These are phyloP conservation scores for Termitomyces sp. DNA, from an alignment of 768 basidiomycete species.

Conservation along the genomic window DNA sequence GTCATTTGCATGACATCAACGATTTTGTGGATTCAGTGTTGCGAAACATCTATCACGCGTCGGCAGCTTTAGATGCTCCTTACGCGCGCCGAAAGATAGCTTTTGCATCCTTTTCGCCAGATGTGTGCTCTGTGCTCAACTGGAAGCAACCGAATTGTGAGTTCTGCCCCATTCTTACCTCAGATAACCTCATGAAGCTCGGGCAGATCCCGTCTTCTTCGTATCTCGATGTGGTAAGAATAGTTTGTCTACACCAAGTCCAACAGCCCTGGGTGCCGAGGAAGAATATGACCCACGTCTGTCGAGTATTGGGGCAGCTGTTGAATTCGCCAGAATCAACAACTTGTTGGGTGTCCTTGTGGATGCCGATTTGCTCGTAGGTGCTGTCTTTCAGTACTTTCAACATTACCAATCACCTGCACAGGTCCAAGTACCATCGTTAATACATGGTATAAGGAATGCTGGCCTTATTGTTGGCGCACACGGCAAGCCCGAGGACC, in stretches of 20 bases:
- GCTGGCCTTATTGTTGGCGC: constrained; percentile 85
- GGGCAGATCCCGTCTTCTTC: constrained; percentile 91
- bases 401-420: constrained; percentile 6
- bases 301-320: constrained; percentile 81
- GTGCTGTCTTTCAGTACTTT: constrained; percentile 21
- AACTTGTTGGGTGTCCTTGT: constrained; percentile 91
- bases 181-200: neutral
- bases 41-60: constrained; percentile 73
- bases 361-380: constrained; percentile 82
- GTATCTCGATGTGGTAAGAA: constrained; percentile 80
- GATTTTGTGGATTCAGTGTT: constrained; percentile 81
- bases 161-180: constrained; percentile 15
- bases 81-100: constrained; percentile 71
- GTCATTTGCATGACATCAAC: constrained; percentile 69
- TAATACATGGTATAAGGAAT: constrained; percentile 86
- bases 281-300: constrained; percentile 46
- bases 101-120: constrained; percentile 91
- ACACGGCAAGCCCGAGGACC: constrained; percentile 55
- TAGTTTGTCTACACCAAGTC: constrained; percentile 31
- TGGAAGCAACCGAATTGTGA: constrained; percentile 99
- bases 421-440: constrained; percentile 83
- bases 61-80: constrained; percentile 45
- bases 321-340: constrained; percentile 90
- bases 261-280: constrained; percentile 33
- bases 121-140: constrained; percentile 86